Evolutionary conservation across 805 yeast species (phyloP).

Genomic region (Candida ovalis): DNA sequence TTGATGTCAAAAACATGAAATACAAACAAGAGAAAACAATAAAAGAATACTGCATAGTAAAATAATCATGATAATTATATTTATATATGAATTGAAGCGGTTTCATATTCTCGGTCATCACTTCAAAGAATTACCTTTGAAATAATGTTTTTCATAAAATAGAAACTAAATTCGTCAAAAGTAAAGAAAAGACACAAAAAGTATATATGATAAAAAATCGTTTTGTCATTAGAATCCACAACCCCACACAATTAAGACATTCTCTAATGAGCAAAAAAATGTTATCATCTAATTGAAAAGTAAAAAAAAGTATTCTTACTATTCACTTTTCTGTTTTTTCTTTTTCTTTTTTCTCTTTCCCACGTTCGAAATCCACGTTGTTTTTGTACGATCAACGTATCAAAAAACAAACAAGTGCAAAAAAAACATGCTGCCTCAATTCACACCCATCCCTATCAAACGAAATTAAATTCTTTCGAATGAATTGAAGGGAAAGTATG

Average conservation of each 20-base stretch:
- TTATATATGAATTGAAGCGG: neutral
- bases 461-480: neutral
- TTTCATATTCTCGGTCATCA: neutral
- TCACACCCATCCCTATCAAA: neutral
- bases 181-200: conserved; percentile 1
- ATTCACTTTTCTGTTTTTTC: neutral
- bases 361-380: neutral
- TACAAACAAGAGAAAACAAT: neutral
- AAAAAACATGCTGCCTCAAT: neutral
- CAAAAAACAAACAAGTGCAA: neutral
- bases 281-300: neutral
- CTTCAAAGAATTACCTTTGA: neutral
- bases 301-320: neutral
- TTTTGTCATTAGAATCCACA: neutral
- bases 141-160: neutral
- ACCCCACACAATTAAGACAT: neutral
- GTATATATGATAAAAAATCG: neutral
- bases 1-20: no score
- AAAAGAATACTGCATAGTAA: neutral
- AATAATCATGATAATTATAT: neutral
- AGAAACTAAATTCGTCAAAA: neutral
- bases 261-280: neutral
- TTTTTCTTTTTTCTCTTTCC: neutral
- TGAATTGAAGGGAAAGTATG: neutral
- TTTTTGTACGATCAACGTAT: neutral